Evolutionary conservation across 495 filamentous ascomycete species (phyloP).

Genomic region (Sordaria brevicollis): DNA sequence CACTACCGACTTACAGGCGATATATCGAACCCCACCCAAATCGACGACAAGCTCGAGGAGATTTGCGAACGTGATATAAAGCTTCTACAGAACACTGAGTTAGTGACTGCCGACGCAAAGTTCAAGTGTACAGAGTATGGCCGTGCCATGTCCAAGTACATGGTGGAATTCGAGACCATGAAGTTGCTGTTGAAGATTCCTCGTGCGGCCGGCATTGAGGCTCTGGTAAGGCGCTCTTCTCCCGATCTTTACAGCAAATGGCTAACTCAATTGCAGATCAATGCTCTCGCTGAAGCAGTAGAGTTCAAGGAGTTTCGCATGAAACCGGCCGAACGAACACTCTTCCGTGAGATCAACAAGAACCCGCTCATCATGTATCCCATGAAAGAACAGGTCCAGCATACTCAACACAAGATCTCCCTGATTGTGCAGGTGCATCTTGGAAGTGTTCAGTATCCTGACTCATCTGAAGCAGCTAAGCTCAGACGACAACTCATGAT

Average conservation of each 20-base stretch:
- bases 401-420: conserved; percentile 74
- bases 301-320: conserved; percentile 68
- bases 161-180: conserved; percentile 88
- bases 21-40: conserved; percentile 28
- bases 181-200: conserved; percentile 57
- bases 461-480: conserved; percentile 49
- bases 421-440: conserved; percentile 76
- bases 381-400: conserved; percentile 64
- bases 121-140: conserved; percentile 70
- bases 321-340: conserved; percentile 58
- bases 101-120: conserved; percentile 42
- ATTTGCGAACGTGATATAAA: conserved; percentile 76
- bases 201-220: conserved; percentile 47
- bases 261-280: conserved; percentile 31
- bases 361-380: conserved; percentile 61
- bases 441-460: conserved; percentile 61
- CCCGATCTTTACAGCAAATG: conserved; percentile 12
- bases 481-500: conserved; percentile 51
- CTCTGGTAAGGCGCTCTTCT: conserved; percentile 49
- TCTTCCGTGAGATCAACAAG: conserved; percentile 79
- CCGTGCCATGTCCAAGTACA: conserved; percentile 87
- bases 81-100: conserved; percentile 48
- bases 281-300: conserved; percentile 47
- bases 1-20: conserved; percentile 65
- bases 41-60: conserved; percentile 62